phyloP scores from a whole-genome alignment of 495 filamentous ascomycete genomes.

The Xylaria acuta region DNA sequence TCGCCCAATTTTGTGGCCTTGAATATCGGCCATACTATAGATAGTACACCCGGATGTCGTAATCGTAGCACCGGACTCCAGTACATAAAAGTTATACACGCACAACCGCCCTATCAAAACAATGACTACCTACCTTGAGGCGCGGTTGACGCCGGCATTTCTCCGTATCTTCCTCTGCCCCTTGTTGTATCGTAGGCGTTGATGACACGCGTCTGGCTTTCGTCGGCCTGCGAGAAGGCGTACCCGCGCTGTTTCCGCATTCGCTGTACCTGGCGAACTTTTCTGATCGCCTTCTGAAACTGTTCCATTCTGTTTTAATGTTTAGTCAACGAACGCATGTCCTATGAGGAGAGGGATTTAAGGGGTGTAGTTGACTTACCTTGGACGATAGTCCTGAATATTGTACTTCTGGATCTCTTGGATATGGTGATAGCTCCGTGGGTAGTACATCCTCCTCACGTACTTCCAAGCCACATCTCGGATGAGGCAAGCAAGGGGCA shows the following conservation, averaged over 20 bases:
- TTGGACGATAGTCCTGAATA: conserved; percentile 95
- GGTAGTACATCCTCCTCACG: conserved; percentile 93
- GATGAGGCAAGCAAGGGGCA: conserved; percentile 84
- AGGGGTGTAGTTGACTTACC: conserved; percentile 55
- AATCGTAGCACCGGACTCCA: conserved; percentile 28
- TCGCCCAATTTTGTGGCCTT: conserved; percentile 23
- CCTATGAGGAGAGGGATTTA: neutral
- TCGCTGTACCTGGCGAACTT: conserved; percentile 96
- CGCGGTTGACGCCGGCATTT: conserved; percentile 78
- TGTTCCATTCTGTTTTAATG: conserved; percentile 82
- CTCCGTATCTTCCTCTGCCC: conserved; percentile 89
- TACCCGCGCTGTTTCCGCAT: conserved; percentile 99
- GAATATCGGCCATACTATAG: conserved; percentile 22
- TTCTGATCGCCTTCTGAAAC: conserved; percentile 99
- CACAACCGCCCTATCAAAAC: conserved; percentile 19
- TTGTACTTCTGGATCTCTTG: conserved; percentile 99
- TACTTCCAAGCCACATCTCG: conserved; percentile 88
- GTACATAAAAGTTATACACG: conserved; percentile 24
- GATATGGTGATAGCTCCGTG: conserved; percentile 96
- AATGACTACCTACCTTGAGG: conserved; percentile 42
- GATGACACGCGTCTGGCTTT: conserved; percentile 89
- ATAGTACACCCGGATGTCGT: conserved; percentile 30
- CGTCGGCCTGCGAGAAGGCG: conserved; percentile 96
- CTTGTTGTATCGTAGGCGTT: conserved; percentile 97
- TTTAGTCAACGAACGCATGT: conserved; percentile 26